Conservation (phyloP, 805 yeast genomes). For the Saccharomycodes ludwigii region DNA sequence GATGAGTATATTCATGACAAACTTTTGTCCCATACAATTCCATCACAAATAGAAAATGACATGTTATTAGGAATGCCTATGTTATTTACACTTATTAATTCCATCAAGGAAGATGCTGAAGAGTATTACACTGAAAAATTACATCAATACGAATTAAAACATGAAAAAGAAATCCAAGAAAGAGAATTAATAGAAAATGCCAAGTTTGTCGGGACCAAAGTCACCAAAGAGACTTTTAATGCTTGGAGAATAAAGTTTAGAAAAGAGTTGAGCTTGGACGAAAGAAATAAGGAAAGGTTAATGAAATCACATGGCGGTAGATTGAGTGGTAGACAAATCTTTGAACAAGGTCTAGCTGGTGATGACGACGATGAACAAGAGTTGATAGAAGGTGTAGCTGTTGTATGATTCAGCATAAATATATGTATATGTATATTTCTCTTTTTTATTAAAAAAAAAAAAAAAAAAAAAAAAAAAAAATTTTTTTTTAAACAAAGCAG, state of each 20-base stretch:
- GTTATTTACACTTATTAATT: constrained; percentile 65
- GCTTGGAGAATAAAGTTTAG: constrained; percentile 68
- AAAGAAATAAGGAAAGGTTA: constrained; percentile 39
- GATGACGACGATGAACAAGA: constrained; percentile 43
- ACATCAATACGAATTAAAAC: constrained; percentile 36
- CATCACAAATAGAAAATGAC: constrained; percentile 33
- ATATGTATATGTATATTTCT: too few relatives aligned
- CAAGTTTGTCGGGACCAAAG: constrained; percentile 84
- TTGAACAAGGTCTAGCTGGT: constrained; percentile 78
- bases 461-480: too few relatives aligned
- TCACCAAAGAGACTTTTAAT: constrained; percentile 61
- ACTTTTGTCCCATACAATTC: constrained; percentile 22
- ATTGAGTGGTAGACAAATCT: constrained; percentile 79
- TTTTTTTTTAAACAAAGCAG: too few relatives aligned
- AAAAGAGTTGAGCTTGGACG: constrained; percentile 58
- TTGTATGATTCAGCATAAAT: too few relatives aligned
- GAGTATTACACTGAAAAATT: constrained; percentile 47
- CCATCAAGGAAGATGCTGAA: constrained; percentile 76
- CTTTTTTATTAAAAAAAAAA: too few relatives aligned
- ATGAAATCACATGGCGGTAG: constrained; percentile 57
- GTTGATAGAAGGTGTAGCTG: constrained; percentile 3
- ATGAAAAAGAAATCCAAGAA: constrained; percentile 45
- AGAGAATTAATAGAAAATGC: constrained; percentile 77
- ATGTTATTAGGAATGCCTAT: constrained; percentile 87
- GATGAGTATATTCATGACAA: constrained; percentile 27